These are phyloP conservation scores for Erysimum cheiranthoides DNA, from an alignment of 345 rosid genomes.

Conservation along the genomic window DNA sequence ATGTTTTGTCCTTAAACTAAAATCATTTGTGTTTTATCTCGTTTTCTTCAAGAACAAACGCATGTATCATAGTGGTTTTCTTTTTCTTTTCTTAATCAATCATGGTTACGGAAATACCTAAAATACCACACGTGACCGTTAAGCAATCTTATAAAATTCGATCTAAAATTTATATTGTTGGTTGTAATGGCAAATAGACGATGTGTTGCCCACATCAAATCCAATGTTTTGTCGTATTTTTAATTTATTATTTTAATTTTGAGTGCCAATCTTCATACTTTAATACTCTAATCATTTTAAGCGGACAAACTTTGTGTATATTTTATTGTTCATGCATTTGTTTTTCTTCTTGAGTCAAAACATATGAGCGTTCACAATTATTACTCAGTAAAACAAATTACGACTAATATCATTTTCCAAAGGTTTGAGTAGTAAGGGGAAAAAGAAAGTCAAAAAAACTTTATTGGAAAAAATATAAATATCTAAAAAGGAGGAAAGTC, in stretches of 20 bases:
- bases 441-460: not conserved
- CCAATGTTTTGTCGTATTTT: slow-evolving; percentile 12
- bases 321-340: not conserved
- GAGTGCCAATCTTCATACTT: slow-evolving; percentile 20
- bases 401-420: not conserved
- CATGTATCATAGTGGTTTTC: slow-evolving; percentile 17
- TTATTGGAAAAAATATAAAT: not conserved
- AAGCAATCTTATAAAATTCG: not conserved
- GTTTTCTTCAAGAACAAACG: slow-evolving; percentile 4
- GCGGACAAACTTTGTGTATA: slow-evolving; percentile 23
- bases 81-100: slow-evolving; percentile 1
- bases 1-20: slow-evolving; percentile 13
- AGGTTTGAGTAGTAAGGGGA: not conserved
- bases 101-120: not conserved
- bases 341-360: slow-evolving; percentile 17
- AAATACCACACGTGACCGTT: not conserved
- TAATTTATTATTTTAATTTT: not conserved
- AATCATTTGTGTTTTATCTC: slow-evolving; percentile 17
- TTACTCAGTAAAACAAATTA: not conserved
- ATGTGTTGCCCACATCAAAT: slow-evolving; percentile 17
- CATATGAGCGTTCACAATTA: too few relatives aligned
- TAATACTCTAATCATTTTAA: slow-evolving; percentile 23
- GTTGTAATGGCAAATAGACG: slow-evolving; percentile 23
- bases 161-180: not conserved
- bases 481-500: slow-evolving; percentile 21